phyloP scores from a whole-genome alignment of 768 basidiomycete species.

The Mycena albidolilacea region DNA sequence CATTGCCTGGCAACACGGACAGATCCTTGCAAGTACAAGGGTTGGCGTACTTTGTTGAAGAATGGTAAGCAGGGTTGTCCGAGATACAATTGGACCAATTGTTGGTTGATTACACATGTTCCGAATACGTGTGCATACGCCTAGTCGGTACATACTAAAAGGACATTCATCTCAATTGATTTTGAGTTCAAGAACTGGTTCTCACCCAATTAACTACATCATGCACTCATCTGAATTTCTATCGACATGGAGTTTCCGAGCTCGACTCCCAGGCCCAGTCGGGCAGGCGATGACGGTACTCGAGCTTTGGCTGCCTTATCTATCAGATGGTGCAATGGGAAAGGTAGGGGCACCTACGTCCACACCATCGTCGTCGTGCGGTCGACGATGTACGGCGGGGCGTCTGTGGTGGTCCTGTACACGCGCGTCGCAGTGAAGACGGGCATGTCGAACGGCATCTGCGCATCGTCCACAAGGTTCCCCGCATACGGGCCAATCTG shows the following conservation, averaged over 20 bases:
- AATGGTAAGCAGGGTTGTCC: no score
- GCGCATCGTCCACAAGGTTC: background rate
- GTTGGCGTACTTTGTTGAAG: no score
- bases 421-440: conserved; percentile 1
- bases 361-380: background rate
- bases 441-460: conserved; percentile 8
- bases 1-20: no score
- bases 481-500: background rate
- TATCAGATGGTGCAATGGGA: background rate
- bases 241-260: background rate
- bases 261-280: background rate
- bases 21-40: no score
- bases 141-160: no score
- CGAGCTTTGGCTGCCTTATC: background rate
- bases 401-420: conserved; percentile 2
- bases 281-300: background rate
- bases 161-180: background rate
- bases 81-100: no score
- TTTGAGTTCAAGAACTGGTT: background rate
- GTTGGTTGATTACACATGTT: no score
- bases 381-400: conserved; percentile 4
- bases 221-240: background rate
- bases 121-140: no score
- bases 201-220: background rate
- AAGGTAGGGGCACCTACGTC: background rate